Evolutionary conservation across 2,329 filamentous ascomycete genomes (phyloP).

Genomic region (Trichoderma atrobrunneum): DNA sequence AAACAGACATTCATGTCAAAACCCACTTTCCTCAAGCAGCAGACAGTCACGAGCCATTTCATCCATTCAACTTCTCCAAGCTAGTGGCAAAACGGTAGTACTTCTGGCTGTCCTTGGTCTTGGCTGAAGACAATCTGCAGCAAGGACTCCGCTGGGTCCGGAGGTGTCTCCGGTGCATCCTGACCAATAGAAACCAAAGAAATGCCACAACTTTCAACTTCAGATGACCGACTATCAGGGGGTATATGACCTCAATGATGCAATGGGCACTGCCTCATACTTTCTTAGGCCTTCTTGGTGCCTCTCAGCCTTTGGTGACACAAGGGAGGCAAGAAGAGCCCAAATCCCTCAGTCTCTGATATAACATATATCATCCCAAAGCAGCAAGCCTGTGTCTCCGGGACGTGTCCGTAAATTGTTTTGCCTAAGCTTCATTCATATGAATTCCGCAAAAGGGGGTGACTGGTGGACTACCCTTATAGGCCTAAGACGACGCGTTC

Average conservation of each 20-base stretch:
- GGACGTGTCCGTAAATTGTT: background rate
- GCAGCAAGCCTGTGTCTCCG: background rate
- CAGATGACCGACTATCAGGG: background rate
- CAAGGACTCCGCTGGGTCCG: background rate
- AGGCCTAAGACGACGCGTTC: background rate
- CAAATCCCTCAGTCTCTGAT: background rate
- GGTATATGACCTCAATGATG: background rate
- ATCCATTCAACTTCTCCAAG: background rate
- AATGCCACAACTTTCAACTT: background rate
- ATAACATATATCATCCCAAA: background rate
- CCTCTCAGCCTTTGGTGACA: background rate
- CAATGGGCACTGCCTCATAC: background rate
- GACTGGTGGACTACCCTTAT: background rate
- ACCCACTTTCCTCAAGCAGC: background rate
- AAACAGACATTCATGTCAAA: background rate
- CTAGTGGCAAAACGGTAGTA: background rate
- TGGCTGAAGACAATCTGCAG: background rate
- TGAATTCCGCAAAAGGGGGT: background rate
- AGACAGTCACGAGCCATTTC: background rate
- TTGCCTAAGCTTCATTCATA: background rate
- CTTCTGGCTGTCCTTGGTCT: background rate
- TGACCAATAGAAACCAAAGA: constrained; percentile 11
- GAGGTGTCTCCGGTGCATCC: background rate
- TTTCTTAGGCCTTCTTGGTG: background rate
- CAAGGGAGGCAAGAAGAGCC: background rate